Conservation (phyloP, 2,329 filamentous ascomycete genomes). For the Ceratocystis colombiana region DNA sequence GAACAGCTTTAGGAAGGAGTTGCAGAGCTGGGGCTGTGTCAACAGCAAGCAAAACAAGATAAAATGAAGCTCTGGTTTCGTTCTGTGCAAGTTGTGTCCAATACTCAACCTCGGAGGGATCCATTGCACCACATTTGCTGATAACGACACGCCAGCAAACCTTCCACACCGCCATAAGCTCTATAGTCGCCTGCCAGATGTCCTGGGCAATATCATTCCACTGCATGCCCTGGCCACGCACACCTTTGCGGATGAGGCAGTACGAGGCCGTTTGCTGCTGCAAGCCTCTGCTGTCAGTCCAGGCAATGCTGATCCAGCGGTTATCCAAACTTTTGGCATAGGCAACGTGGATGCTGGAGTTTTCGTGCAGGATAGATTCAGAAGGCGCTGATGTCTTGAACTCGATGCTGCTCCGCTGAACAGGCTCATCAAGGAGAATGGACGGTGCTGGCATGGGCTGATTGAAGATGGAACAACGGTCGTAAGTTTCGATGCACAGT, state of each 20-base stretch:
- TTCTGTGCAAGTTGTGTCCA: constrained; percentile 46
- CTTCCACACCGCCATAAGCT: constrained; percentile 58
- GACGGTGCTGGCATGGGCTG: constrained; percentile 53
- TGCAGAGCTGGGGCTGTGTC: constrained; percentile 56
- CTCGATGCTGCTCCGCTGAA: constrained; percentile 59
- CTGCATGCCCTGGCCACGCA: constrained; percentile 39
- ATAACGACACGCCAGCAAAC: constrained; percentile 71
- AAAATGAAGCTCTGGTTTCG: constrained; percentile 43
- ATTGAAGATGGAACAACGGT: constrained; percentile 53
- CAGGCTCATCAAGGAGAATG: constrained; percentile 58
- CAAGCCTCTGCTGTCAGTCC: constrained; percentile 68
- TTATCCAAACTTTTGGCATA: constrained; percentile 68
- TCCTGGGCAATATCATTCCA: constrained; percentile 59
- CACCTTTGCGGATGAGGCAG: constrained; percentile 52
- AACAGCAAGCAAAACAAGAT: constrained; percentile 52
- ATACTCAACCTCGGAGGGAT: constrained; percentile 52
- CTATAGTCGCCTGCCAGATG: constrained; percentile 67
- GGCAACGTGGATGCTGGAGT: constrained; percentile 68
- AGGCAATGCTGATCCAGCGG: constrained; percentile 67
- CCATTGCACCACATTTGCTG: constrained; percentile 59
- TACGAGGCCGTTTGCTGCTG: constrained; percentile 66
- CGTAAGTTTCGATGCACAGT: constrained; percentile 66
- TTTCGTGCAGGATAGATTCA: constrained; percentile 63
- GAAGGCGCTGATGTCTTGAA: constrained; percentile 65
- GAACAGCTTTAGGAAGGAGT: constrained; percentile 47